phyloP scores from a whole-genome alignment of 2,329 filamentous ascomycete species.

The Lecanicillium sp. region DNA sequence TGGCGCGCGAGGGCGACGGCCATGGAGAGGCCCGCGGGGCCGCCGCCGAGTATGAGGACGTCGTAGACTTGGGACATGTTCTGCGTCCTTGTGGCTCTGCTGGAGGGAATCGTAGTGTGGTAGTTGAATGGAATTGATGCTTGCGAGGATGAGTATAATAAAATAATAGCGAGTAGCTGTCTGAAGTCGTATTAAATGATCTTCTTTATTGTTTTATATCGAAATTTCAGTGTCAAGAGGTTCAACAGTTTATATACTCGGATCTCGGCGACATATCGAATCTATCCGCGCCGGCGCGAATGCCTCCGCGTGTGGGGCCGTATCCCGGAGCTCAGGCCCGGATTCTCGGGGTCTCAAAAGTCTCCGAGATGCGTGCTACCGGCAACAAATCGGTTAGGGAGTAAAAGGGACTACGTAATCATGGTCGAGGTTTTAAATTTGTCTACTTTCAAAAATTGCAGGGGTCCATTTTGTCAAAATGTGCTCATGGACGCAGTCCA shows the following conservation, averaged over 20 bases:
- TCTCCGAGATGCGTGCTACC: not conserved
- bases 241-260: not conserved
- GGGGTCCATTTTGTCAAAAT: not conserved
- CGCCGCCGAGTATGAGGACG: conserved; percentile 47
- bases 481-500: too few relatives aligned
- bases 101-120: not conserved
- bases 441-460: too few relatives aligned
- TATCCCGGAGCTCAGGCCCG: not conserved
- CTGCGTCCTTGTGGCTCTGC: too few relatives aligned
- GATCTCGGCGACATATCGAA: not conserved
- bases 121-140: not conserved
- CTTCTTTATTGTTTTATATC: not conserved
- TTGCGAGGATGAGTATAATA: not conserved
- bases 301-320: conserved; percentile 1
- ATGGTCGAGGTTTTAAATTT: too few relatives aligned
- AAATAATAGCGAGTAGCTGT: not conserved
- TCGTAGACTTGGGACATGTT: conserved; percentile 35
- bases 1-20: conserved; percentile 44
- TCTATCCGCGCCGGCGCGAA: not conserved
- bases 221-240: not conserved
- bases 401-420: too few relatives aligned
- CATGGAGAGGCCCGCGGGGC: conserved; percentile 44
- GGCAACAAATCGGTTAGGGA: too few relatives aligned
- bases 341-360: not conserved
- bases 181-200: too few relatives aligned